Evolutionary conservation across 2,329 filamentous ascomycete genomes (phyloP), one percentile per base, ranked within the genome.

Genomic region (Aspergillus amoenus): DNA sequence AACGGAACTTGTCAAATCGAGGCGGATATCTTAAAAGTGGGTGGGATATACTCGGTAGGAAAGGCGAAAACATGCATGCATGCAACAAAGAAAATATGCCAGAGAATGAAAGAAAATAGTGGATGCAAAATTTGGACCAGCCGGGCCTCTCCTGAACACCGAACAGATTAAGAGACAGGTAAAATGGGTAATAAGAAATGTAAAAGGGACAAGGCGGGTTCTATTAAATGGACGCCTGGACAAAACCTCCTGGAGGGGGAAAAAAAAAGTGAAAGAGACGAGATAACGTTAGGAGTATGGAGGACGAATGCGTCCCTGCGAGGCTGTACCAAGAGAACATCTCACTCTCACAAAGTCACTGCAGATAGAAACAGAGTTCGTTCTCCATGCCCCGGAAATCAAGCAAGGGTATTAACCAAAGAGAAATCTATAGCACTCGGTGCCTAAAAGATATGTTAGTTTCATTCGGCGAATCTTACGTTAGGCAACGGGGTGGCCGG

Each of bases 361-460:
- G 34, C 15, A n/a, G 15, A n/a, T n/a, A 37, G 15, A 37, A 15
- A 37, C 40, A 42, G 17, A 11, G 4, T 9, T 17, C 40, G 17
- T 34, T 13, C 44, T 37, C 27, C 30, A 30, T 17, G 17, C 17
- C 34, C 44, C 30, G 22, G 12, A 21, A 42, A 15, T 22, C 27
- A 11, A 9, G 9, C 3, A 8, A 30, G 27, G 9, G 27, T 9
- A 30, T 30, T 30, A 30, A 30, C 27, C 27, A 30, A 11, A 30
- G 21, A 13, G n/a, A 18, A 27, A 50, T 43, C 22, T 52, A 59
- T 11, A 60, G 42, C 44, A 60, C 47, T 24, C 58, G 58, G 39
- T 60, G 41, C 13, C 50, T 52, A 13, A 30, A 34, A n/a, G 13
- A 17, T 37, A 18, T 15, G 3, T 46, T 52, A 45, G 50, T 17